phyloP scores from a whole-genome alignment of 1,284 basidiomycete genomes.

The Meira miltonrushii region DNA sequence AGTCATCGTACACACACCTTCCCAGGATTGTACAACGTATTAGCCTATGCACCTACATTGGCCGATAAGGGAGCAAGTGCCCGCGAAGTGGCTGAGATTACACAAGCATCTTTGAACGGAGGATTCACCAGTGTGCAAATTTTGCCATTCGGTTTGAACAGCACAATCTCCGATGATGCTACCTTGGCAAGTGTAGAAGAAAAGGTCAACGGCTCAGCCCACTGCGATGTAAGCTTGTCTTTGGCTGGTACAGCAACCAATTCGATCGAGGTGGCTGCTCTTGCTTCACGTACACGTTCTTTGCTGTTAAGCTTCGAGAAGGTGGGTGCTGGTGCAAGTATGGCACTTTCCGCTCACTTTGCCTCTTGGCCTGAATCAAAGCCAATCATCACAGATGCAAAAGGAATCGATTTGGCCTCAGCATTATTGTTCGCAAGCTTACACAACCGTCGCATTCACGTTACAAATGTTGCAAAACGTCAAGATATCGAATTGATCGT shows the following conservation, averaged over 20 bases:
- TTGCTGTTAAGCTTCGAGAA: constrained; percentile 44
- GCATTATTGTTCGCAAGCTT: constrained; percentile 87
- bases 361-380: constrained; percentile 85
- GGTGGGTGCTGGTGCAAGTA: constrained; percentile 34
- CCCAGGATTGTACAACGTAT: constrained; percentile 85
- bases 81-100: constrained; percentile 60
- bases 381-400: constrained; percentile 88
- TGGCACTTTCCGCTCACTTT: constrained; percentile 75
- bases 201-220: constrained; percentile 41
- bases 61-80: constrained; percentile 57
- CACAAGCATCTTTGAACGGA: constrained; percentile 37
- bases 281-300: constrained; percentile 41
- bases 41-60: constrained; percentile 77
- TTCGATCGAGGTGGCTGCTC: constrained; percentile 26
- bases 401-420: constrained; percentile 85
- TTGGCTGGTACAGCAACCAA: constrained; percentile 39
- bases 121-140: constrained; percentile 48
- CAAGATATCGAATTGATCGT: constrained; percentile 88
- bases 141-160: constrained; percentile 27
- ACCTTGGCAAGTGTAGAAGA: constrained; percentile 37
- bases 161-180: constrained; percentile 27
- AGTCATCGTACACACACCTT: constrained; percentile 79
- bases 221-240: constrained; percentile 46
- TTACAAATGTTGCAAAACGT: constrained; percentile 82
- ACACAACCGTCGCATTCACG: constrained; percentile 81